A percentile compares a stretch with the other conserved stretches of the same genome.
Evolutionary conservation across 2,329 filamentous ascomycete species (phyloP).

Genomic region (Pseudocercospora crystallina): DNA sequence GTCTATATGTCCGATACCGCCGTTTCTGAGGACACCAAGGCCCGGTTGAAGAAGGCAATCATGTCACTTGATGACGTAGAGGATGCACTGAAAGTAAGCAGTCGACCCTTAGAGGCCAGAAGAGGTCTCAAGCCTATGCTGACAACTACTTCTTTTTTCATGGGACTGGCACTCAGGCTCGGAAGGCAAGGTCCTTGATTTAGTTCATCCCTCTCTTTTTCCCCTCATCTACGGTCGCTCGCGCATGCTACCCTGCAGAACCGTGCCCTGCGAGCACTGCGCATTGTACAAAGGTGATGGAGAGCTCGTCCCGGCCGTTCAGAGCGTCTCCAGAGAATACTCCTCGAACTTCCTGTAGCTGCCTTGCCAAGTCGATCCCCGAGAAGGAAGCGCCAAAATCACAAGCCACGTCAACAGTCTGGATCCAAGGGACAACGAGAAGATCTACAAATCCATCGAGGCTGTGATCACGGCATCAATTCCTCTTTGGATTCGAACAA

Average conservation of each 20-base stretch:
- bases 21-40: conserved; percentile 39
- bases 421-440: conserved; percentile 19
- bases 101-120: too few species aligned
- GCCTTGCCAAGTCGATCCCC: conserved; percentile 19
- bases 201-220: conserved; percentile 64
- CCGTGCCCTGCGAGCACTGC: conserved; percentile 32
- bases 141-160: too few species aligned
- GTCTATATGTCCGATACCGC: conserved; percentile 56
- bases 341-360: conserved; percentile 27
- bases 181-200: conserved; percentile 57
- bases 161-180: conserved; percentile 65
- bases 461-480: conserved; percentile 23
- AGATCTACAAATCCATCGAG: conserved; percentile 27
- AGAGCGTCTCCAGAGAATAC: not conserved
- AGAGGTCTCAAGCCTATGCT: too few species aligned
- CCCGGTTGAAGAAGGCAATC: conserved; percentile 46
- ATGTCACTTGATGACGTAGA: conserved; percentile 50
- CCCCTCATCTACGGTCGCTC: conserved; percentile 57
- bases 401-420: conserved; percentile 33
- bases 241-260: conserved; percentile 38
- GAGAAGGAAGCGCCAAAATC: conserved; percentile 16
- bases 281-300: conserved; percentile 34
- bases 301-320: conserved; percentile 13
- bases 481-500: conserved; percentile 27
- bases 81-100: conserved; percentile 6